Evolutionary conservation across 345 rosid species (phyloP), one percentile per base, ranked within the genome.

Genomic region (Gossypium turneri): DNA sequence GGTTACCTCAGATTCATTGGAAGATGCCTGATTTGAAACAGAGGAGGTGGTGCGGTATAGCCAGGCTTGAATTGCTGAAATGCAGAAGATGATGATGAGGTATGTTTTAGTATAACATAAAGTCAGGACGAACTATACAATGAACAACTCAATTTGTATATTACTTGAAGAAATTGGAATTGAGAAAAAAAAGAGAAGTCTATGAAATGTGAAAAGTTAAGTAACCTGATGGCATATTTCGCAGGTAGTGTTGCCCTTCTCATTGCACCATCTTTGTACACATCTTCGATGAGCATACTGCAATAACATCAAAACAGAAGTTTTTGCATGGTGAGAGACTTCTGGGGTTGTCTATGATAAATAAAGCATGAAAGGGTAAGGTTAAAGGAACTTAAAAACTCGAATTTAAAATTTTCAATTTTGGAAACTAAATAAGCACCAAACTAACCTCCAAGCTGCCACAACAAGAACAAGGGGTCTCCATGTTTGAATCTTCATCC

Each of bases 251-350:
- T 94, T 81, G 11, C 98, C 98, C 84, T 94, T 94, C 84, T 94
- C 94, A 63, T 92, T 88, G 79, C 98, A 92, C 98, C 98, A 94
- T 76, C 86, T 88, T 80, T 94, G 98, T 17, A 94, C 90, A 57
- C 98, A 92, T 75, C 89, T 86, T 50, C 98, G 77, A 81, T 94
- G 98, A 66, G 98, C 96, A 80, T 89, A 88, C 96, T 94, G 87
- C 72, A 72, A 81, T 73, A 64, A 73, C 4, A 11, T 17, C 13
- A 13, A 22, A 3, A 24, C 19, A 68, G 22, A 50, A 48, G 53
- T 67, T 47, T 25, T 9, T 22, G 10, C 19, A 47, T 13, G 24
- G 53, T 66, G 27, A 41, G 19, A 43, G 15, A 17, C 16, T 27
- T 19, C 4, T 29, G 43, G 51, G 22, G 43, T 60, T 13, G 27